Evolutionary conservation across 2,329 filamentous ascomycete genomes (phyloP), one percentile per base, ranked within the genome.

Genomic region (Pseudocercospora musae): DNA sequence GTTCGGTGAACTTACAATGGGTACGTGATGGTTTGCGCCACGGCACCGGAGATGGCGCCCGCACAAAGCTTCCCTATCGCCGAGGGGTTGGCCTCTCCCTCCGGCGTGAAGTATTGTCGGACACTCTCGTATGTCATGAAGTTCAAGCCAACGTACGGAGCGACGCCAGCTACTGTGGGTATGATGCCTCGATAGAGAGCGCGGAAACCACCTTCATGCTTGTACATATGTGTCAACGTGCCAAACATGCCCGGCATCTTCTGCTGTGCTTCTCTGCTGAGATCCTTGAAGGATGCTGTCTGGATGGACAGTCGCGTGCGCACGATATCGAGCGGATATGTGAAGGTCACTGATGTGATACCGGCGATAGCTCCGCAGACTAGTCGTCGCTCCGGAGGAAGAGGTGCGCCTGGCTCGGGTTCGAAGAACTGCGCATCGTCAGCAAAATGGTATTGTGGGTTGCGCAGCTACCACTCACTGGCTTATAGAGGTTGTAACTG

Each of bases 121-220:
- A 93, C 89, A 54, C 89, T 89, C 77, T 99, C 95, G 78, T 99
- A 99, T 5, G 91, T 92, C 92, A 98, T 98, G 77, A 99, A 99
- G 77, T 99, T 99, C 59, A 99, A 82, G 42, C 95, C 95, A 65
- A 99, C 94, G 75, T 98, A 98, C 69, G 95, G 95, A 44, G 95
- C 95, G 33, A 99, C 95, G 55, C 95, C 95, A 44, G 94, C 92
- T 37, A 99, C 88, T 0, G 95, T 99, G 2, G 95, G 95, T 57
- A 97, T 77, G 66, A 99, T 96, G 59, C 95, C 95, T 64, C 95
- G 87, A 76, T 99, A 99, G n/a, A 99, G 81, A 2, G 94, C 94
- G 58, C 81, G 72, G 55, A 95, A 71, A 10, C 95, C 95, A 33
- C 95, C 95, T 79, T 99, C 95, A 3, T 87, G 91, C 76, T 85